Evolutionary conservation across 225 moss, liverwort and hornwort species (phyloP).

Genomic region (Physcomitrium patens): DNA sequence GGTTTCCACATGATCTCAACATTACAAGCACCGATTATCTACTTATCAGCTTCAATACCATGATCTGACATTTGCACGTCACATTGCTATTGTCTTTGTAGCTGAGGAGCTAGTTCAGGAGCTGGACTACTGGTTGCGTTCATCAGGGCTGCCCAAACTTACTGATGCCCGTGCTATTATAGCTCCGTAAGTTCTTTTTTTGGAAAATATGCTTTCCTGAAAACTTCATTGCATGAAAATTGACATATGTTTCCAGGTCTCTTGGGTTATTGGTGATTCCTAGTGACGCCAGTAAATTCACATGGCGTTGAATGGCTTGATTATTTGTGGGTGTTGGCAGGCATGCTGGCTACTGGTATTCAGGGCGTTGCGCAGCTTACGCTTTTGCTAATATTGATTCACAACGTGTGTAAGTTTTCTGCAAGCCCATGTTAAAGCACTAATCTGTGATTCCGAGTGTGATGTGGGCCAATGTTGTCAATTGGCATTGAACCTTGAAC

Average conservation of each 20-base stretch:
- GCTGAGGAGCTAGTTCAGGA: constrained; percentile 71
- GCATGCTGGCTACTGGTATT: constrained; percentile 84
- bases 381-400: constrained; percentile 87
- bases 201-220: too few species aligned
- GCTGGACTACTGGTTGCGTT: constrained; percentile 74
- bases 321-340: constrained; percentile 39
- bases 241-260: too few species aligned
- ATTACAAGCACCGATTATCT: background rate
- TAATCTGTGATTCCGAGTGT: background rate
- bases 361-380: constrained; percentile 81
- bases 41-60: background rate
- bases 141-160: constrained; percentile 57
- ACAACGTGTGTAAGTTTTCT: constrained; percentile 57
- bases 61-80: background rate
- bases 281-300: background rate
- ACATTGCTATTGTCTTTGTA: constrained; percentile 26
- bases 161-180: constrained; percentile 79
- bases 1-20: constrained; percentile 4
- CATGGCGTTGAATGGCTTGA: background rate
- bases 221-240: too few species aligned
- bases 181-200: constrained; percentile 60
- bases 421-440: background rate
- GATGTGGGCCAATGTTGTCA: too few species aligned
- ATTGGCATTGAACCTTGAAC: background rate
- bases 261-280: background rate